These are phyloP conservation scores for Yamadazyma nakazawae DNA, from an alignment of 805 yeast species.

Conservation along the genomic window DNA sequence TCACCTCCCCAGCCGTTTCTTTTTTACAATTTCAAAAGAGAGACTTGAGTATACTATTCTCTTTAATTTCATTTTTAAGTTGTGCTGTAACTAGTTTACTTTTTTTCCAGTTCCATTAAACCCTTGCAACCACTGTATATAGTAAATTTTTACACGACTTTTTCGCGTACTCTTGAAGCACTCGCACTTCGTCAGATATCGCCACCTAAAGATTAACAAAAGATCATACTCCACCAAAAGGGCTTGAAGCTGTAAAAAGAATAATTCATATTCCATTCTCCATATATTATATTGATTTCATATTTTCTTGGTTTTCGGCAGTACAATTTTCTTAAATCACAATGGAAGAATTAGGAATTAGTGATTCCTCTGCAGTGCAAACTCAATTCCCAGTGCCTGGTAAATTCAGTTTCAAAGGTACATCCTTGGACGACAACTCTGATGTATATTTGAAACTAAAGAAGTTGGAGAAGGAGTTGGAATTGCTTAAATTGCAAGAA, in stretches of 20 bases:
- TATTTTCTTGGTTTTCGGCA: neutral
- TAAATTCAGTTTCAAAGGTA: neutral
- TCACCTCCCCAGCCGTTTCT: constrained; percentile 13
- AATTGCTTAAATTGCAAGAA: constrained; percentile 81
- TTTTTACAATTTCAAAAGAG: constrained; percentile 19
- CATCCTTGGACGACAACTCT: constrained; percentile 28
- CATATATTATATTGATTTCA: no score
- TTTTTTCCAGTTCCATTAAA: neutral
- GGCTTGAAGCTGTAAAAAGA: neutral
- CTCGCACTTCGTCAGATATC: constrained; percentile 4
- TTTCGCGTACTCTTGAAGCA: neutral
- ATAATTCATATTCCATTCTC: neutral
- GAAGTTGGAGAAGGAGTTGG: constrained; percentile 86
- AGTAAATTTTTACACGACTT: constrained; percentile 5
- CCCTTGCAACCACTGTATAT: constrained; percentile 2
- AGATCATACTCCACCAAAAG: neutral
- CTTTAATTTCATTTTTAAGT: constrained; percentile 3
- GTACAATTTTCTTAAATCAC: neutral
- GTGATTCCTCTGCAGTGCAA: constrained; percentile 15
- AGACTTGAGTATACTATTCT: constrained; percentile 18
- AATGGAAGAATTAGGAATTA: constrained; percentile 39
- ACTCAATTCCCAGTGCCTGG: constrained; percentile 5
- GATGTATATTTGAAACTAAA: constrained; percentile 85
- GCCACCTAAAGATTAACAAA: constrained; percentile 8
- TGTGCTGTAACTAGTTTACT: constrained; percentile 1